Percentiles rank a stretch among this genome's conserved stretches.
phyloP scores from a whole-genome alignment of 768 basidiomycete genomes.

The Strobilomyces echinocephalus region DNA sequence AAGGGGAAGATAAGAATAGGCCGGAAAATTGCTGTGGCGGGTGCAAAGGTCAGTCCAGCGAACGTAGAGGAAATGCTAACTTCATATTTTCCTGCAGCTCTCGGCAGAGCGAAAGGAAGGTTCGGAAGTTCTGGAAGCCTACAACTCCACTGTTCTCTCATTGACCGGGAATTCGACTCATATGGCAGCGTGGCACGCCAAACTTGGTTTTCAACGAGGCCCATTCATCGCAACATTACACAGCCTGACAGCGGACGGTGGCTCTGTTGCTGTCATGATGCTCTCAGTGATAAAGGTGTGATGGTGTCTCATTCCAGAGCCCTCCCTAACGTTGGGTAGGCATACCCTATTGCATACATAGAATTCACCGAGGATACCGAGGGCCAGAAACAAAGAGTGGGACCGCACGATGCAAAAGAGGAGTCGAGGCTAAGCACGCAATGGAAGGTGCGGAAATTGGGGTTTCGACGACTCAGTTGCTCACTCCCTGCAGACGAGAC shows the following conservation, averaged over 20 bases:
- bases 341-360: slow-evolving; percentile 75
- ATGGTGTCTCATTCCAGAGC: neutral
- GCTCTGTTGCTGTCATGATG: slow-evolving; percentile 69
- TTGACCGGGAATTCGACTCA: slow-evolving; percentile 84
- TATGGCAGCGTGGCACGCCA: slow-evolving; percentile 82
- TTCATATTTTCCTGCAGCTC: slow-evolving; percentile 41
- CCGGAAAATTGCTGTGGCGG: slow-evolving; percentile 75
- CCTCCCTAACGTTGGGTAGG: slow-evolving; percentile 32
- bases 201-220: slow-evolving; percentile 68
- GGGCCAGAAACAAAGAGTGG: slow-evolving; percentile 47
- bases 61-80: neutral
- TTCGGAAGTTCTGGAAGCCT: slow-evolving; percentile 77
- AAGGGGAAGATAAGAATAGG: slow-evolving; percentile 69
- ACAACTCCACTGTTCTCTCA: slow-evolving; percentile 57
- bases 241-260: slow-evolving; percentile 80
- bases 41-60: slow-evolving; percentile 60
- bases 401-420: slow-evolving; percentile 67
- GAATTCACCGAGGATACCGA: slow-evolving; percentile 52
- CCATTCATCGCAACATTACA: slow-evolving; percentile 73
- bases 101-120: slow-evolving; percentile 70
- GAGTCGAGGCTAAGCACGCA: slow-evolving; percentile 53
- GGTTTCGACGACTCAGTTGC: neutral
- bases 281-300: slow-evolving; percentile 63
- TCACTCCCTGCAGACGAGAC: slow-evolving; percentile 42
- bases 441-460: slow-evolving; percentile 59